Percentiles rank a stretch among this genome's conserved stretches.
Conservation (phyloP, 164 flowering plant genomes). For the Litsea cubeba region DNA sequence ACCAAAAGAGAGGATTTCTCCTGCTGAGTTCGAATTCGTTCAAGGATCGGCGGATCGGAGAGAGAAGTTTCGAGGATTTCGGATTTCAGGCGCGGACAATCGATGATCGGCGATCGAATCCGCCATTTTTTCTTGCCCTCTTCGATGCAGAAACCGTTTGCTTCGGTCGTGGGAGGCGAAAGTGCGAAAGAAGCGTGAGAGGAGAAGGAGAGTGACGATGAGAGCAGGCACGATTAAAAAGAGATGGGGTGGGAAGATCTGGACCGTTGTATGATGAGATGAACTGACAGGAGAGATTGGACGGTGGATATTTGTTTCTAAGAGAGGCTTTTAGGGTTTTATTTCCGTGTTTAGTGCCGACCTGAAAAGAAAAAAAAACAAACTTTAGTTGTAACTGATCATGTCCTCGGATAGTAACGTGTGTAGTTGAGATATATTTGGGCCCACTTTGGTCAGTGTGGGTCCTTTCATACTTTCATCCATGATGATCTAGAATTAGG, state of each 20-base stretch:
- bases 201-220: neutral
- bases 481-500: too few relatives aligned
- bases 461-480: too few relatives aligned
- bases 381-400: neutral
- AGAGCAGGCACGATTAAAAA: conserved; percentile 6
- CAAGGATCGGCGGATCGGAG: conserved; percentile 6
- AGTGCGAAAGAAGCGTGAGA: neutral
- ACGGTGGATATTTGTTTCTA: neutral
- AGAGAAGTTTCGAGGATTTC: neutral
- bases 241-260: neutral
- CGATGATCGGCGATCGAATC: neutral
- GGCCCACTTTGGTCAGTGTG: too few relatives aligned
- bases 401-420: neutral
- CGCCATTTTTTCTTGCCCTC: conserved; percentile 2
- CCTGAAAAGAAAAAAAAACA: neutral
- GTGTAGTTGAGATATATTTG: too few relatives aligned
- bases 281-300: conserved; percentile 2
- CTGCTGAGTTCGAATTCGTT: conserved; percentile 4
- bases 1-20: neutral
- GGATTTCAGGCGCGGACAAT: neutral
- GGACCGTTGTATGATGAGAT: conserved; percentile 9
- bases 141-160: neutral
- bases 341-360: neutral
- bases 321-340: conserved; percentile 1
- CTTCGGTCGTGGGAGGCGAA: neutral